These are phyloP conservation scores for Wallacemonas sp. DNA, from an alignment of 208 protist genomes.

Conservation along the genomic window DNA sequence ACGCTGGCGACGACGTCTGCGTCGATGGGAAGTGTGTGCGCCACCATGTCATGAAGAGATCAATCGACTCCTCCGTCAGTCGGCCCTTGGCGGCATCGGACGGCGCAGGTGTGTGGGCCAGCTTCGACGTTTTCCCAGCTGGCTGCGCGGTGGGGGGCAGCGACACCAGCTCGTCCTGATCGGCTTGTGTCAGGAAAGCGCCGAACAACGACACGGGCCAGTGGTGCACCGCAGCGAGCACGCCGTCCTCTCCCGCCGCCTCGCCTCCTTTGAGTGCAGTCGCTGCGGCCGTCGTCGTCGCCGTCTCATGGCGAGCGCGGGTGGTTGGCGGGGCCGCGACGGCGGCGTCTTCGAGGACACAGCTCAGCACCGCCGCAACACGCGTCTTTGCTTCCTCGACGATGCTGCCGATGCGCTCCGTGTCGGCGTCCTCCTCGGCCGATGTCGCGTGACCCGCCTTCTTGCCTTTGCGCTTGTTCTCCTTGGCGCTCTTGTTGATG, in stretches of 20 bases:
- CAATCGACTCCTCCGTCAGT: not conserved
- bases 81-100: too few species aligned
- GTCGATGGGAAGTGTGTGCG: not conserved
- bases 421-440: not conserved
- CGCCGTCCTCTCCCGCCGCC: too few species aligned
- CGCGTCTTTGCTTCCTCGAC: constrained; percentile 11
- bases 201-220: constrained; percentile 29
- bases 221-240: constrained; percentile 12
- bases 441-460: not conserved
- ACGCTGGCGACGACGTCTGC: not conserved
- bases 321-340: constrained; percentile 8
- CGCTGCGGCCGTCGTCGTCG: not conserved
- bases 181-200: constrained; percentile 26
- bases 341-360: not conserved
- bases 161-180: constrained; percentile 28
- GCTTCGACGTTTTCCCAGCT: constrained; percentile 23
- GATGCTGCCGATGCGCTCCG: not conserved
- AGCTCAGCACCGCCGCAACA: constrained; percentile 13
- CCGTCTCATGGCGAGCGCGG: constrained; percentile 16
- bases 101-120: not conserved
- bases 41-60: constrained; percentile 5
- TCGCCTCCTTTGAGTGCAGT: too few species aligned
- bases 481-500: not conserved
- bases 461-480: not conserved
- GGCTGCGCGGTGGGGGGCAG: not conserved